Evolutionary conservation across 169 alveolate species (phyloP).

Genomic region (Plasmodium ovale): DNA sequence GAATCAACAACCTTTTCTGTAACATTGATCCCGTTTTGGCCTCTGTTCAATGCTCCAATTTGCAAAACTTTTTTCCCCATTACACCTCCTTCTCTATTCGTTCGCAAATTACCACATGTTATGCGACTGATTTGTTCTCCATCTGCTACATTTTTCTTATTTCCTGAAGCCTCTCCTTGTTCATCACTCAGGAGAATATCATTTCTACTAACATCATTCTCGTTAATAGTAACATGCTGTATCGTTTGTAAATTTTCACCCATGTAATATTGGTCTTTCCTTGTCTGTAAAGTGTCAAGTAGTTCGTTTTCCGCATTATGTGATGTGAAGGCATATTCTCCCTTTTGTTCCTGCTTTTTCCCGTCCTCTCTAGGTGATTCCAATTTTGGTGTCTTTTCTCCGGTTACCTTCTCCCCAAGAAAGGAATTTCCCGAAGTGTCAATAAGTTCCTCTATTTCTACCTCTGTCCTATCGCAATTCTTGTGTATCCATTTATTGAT

Average conservation of each 20-base stretch:
- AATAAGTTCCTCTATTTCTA: constrained; percentile 79
- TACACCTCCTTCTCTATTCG: background rate
- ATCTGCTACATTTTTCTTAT: no score
- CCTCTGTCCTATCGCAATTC: constrained; percentile 88
- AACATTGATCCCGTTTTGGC: background rate
- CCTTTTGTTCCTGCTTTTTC: background rate
- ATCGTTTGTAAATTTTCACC: no score
- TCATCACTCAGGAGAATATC: no score
- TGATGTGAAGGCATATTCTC: background rate
- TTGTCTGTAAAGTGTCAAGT: no score
- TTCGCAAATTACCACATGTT: background rate
- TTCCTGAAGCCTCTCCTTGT: no score
- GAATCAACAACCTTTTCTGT: background rate
- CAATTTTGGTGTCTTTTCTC: background rate
- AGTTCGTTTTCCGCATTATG: no score
- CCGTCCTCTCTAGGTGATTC: background rate
- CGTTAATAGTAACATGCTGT: no score
- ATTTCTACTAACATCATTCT: background rate
- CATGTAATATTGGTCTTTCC: no score
- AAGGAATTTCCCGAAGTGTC: constrained; percentile 74
- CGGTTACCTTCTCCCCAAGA: background rate
- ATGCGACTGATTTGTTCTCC: background rate
- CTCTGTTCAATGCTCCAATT: no score
- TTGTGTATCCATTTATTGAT: constrained; percentile 86
- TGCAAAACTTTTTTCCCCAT: background rate